Base-by-base conservation (phyloP, 192 early-diverging fungal genomes). In the Coemansia sp. region DNA sequence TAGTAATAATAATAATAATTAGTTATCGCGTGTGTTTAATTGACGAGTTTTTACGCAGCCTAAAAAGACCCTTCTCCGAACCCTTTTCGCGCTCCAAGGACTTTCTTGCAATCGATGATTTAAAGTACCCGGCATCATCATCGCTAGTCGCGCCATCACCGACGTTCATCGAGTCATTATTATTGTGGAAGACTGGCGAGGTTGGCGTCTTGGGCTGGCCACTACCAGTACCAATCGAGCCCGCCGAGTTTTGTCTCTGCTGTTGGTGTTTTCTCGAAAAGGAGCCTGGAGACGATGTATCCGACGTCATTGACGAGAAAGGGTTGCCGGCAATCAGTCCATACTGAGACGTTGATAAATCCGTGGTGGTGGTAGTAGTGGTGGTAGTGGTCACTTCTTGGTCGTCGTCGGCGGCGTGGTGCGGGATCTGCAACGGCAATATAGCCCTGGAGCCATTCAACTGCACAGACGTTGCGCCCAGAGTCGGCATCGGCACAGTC, bases 121-220 rank as follows among this genome's bases (percentile, higher is more conserved):
- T 76, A 37, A 73, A 82, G 64, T 82, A 82, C 1, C 73, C 70
- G 22, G 64, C 70, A 22, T 82, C 79, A 11, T 76, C 66, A 35
- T 70, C 67, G 62, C 67, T 74, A 32, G 31, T 19, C 10, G 14
- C 31, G 19, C 65, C 72, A 4, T n/a, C n/a, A n/a, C 47, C 47
- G 47, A 46, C 32, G 10, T 54, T 41, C 49, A 65, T 37, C 15
- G 47, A 53, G 1, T 64, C 65, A n/a, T 15, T 54, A 36, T 68
- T 66, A 5, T 35, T 42, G 22, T n/a, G n/a, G n/a, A n/a, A n/a
- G n/a, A n/a, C n/a, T n/a, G 69, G 73, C 45, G 78, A 72, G 6
- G 65, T 51, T n/a, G 78, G 78, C 43, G 68, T 62, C 41, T 17
- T 53, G 11, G 51, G 49, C 22, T 62, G 61, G 24, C 67, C 45